Evolutionary conservation across 1,284 basidiomycete genomes (phyloP).

Genomic region (Polyporus tsugae): DNA sequence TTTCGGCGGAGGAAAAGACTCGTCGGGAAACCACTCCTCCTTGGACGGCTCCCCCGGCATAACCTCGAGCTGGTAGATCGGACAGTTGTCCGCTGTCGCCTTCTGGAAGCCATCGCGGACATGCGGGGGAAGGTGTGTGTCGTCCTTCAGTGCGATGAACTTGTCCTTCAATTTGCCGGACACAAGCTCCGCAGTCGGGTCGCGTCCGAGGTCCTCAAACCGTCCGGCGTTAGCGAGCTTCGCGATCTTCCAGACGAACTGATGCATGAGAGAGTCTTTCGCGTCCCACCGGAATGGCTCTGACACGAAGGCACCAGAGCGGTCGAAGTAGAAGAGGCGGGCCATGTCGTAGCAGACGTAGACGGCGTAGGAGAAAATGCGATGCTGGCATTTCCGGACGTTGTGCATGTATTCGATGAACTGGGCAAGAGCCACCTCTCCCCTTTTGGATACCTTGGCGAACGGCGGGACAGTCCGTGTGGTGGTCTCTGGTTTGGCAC

Average conservation of each 20-base stretch:
- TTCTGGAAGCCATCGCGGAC: conserved; percentile 5
- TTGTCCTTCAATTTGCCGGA: not conserved
- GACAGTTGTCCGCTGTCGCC: not conserved
- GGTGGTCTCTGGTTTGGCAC: not conserved
- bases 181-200: conserved; percentile 17
- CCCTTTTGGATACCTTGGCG: no score
- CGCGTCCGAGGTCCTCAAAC: conserved; percentile 23
- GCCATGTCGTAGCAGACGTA: conserved; percentile 12
- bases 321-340: conserved; percentile 21
- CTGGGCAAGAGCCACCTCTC: no score
- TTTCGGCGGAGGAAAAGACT: not conserved
- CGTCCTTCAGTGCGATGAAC: not conserved
- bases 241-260: conserved; percentile 26
- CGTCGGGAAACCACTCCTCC: conserved; percentile 3
- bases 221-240: conserved; percentile 4
- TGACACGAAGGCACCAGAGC: conserved; percentile 16
- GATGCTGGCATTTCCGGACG: no score
- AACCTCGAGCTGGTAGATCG: conserved; percentile 9
- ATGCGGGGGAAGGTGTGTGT: no score
- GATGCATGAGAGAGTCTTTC: conserved; percentile 5
- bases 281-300: conserved; percentile 15
- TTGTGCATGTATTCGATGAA: no score
- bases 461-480: not conserved
- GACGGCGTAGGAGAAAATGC: not conserved
- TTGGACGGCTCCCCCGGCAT: not conserved